Percentiles rank a stretch among this genome's conserved stretches.
Conservation (phyloP, 306 rosid species). For the Malus fusca region DNA sequence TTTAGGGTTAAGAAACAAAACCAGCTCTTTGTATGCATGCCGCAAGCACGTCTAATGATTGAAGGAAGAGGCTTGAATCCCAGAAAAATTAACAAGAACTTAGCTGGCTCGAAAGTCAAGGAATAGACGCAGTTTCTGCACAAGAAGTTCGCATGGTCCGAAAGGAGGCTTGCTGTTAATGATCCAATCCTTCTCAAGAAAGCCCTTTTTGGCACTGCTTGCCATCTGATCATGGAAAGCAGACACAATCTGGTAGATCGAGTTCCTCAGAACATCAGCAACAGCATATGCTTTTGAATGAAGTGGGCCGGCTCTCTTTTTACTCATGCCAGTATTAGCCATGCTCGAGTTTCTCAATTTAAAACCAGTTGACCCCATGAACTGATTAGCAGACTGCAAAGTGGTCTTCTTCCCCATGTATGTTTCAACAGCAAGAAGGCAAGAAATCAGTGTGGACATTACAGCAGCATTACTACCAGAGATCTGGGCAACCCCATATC, state of each 20-base stretch:
- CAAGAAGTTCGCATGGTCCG: slow-evolving; percentile 57
- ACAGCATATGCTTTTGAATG: slow-evolving; percentile 75
- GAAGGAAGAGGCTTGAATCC: slow-evolving; percentile 11
- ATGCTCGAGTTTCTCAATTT: slow-evolving; percentile 67
- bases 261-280: slow-evolving; percentile 70
- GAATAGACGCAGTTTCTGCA: slow-evolving; percentile 62
- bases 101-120: slow-evolving; percentile 71
- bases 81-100: not conserved
- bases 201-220: slow-evolving; percentile 63
- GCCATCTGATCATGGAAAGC: slow-evolving; percentile 77
- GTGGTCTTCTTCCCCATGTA: slow-evolving; percentile 88
- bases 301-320: slow-evolving; percentile 53
- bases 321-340: slow-evolving; percentile 42
- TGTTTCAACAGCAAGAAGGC: slow-evolving; percentile 82
- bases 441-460: slow-evolving; percentile 63
- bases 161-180: slow-evolving; percentile 39
- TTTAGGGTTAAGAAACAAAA: slow-evolving; percentile 20
- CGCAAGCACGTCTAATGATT: slow-evolving; percentile 7
- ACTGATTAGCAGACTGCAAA: slow-evolving; percentile 48
- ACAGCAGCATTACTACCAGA: slow-evolving; percentile 81
- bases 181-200: slow-evolving; percentile 86
- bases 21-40: slow-evolving; percentile 11
- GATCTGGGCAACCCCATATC: slow-evolving; percentile 84
- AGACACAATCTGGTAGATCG: slow-evolving; percentile 72
- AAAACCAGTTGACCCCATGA: slow-evolving; percentile 67